Evolutionary conservation across 2,329 filamentous ascomycete species (phyloP), one percentile per base, ranked within the genome.

Genomic region (Talaromyces sp.): DNA sequence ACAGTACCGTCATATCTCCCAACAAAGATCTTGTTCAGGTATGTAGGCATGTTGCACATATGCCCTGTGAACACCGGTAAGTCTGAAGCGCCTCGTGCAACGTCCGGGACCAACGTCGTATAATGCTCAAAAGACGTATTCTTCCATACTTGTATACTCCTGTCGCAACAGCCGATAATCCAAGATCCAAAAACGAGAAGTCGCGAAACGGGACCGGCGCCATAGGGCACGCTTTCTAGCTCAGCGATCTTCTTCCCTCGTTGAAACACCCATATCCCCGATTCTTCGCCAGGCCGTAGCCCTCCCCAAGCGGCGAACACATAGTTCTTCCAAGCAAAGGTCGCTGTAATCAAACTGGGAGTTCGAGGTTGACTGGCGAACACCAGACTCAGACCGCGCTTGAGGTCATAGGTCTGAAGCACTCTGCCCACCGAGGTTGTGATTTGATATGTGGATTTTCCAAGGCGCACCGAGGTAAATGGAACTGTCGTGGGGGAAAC

Each of bases 401-500:
- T 90, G 61, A 99, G 78, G 71, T 99, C 94, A 77, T 99, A 99
- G 0, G 94, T 99, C 75, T 99, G 94, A 48, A 99, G 82, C 60
- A 88, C 90, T 67, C 87, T 84, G 62, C 93, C 94, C 61, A 95
- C 89, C 0, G 91, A 97, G 31, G 94, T 99, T 35, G 94, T 97
- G 73, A 99, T 91, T 73, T 99, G 94, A 70, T 96, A 99, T 3
- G 91, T 96, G 0, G 90, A 93, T 75, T 96, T 96, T 59, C 94
- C 94, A 15, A 96, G 80, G 0, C 93, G 89, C 33, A 95, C 83
- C 5, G 89, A 88, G 2, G 93, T 92, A 70, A 99, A 97, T 0
- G 94, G 93, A 0, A 97, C 91, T 51, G 81, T 77, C 2, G 93
- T 97, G 0, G 94, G 91, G 5, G 94, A 97, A 1, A 99, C 91